Evolutionary conservation across 2,329 filamentous ascomycete genomes (phyloP), one percentile per base, ranked within the genome.

Genomic region (Ambrosiella cleistominuta): DNA sequence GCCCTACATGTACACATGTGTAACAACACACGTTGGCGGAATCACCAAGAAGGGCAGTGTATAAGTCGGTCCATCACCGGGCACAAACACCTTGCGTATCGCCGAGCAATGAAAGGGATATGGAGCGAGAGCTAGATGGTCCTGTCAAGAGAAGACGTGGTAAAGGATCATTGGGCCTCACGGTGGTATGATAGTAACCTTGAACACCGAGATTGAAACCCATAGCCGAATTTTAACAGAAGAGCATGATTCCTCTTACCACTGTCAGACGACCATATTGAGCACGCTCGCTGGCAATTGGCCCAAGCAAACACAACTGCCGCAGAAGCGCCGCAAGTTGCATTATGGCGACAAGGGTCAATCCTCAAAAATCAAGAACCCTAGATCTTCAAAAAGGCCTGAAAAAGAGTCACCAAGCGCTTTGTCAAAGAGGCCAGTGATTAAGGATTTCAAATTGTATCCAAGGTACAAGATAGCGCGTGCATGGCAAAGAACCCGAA

Each of bases 251-350:
- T 51, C 40, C 53, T 52, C 45, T 50, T 47, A 11, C 42, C 53
- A 57, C 40, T 44, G 38, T 56, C 58, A 56, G 53, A 52, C 49
- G 50, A 60, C 58, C 17, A 47, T 15, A 54, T 8, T 7, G 9
- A 44, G 15, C 39, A 51, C 12, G 9, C 47, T 3, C 44, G 13
- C 44, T 47, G 44, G 44, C 19, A 13, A 47, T 15, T 51, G 47
- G 13, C 35, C 39, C 39, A 51, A 35, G 13, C 15, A 27, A 13
- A 12, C 40, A 42, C 38, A 12, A n/a, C 52, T 54, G 44, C 44
- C 44, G 44, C 44, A 47, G 19, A 47, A 47, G 44, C 44, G 44
- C 44, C 44, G 44, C n/a, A 17, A 8, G 19, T 39, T 54, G 52
- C 52, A 54, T 54, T 13, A 42, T 15, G 13, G 27, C 8, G 38